phyloP scores from a whole-genome alignment of 2,329 filamentous ascomycete genomes.

The Colletotrichum melonis region DNA sequence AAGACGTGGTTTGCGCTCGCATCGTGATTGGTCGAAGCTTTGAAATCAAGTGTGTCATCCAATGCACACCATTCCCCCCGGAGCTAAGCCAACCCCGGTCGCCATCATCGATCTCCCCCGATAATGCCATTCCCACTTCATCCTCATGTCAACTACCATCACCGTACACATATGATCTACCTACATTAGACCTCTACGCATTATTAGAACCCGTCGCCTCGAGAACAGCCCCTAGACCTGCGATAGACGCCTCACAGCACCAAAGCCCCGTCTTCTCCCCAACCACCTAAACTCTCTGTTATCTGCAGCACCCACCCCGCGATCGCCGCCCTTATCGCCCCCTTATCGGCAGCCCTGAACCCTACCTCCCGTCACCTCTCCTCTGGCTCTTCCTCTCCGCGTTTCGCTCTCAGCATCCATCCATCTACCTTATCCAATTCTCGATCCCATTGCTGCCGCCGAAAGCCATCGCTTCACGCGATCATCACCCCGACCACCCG shows the following conservation, averaged over 20 bases:
- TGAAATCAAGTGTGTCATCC: slow-evolving; percentile 27
- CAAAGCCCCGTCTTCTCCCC: neutral
- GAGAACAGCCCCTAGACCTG: neutral
- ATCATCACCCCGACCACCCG: slow-evolving; percentile 16
- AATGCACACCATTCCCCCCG: neutral
- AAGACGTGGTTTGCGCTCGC: slow-evolving; percentile 33
- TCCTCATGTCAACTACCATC: neutral
- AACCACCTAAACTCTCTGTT: neutral
- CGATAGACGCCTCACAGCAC: neutral
- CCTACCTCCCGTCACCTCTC: slow-evolving; percentile 9
- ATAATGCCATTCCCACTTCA: neutral
- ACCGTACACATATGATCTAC: neutral
- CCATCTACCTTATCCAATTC: neutral
- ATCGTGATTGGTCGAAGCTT: slow-evolving; percentile 30
- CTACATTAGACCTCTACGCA: neutral
- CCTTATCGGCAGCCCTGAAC: slow-evolving; percentile 32
- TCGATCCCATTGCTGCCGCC: neutral
- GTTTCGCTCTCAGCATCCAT: neutral
- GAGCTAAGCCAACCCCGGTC: slow-evolving; percentile 29
- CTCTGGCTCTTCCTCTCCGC: neutral
- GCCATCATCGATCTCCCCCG: slow-evolving; percentile 10
- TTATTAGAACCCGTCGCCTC: neutral
- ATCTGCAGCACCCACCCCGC: slow-evolving; percentile 24
- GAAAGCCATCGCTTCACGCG: neutral
- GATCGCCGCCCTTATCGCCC: slow-evolving; percentile 20